A percentile compares a stretch with the other conserved stretches of the same genome.
These are phyloP conservation scores for Mycena epipterygia DNA, from an alignment of 768 basidiomycete genomes.

Conservation along the genomic window DNA sequence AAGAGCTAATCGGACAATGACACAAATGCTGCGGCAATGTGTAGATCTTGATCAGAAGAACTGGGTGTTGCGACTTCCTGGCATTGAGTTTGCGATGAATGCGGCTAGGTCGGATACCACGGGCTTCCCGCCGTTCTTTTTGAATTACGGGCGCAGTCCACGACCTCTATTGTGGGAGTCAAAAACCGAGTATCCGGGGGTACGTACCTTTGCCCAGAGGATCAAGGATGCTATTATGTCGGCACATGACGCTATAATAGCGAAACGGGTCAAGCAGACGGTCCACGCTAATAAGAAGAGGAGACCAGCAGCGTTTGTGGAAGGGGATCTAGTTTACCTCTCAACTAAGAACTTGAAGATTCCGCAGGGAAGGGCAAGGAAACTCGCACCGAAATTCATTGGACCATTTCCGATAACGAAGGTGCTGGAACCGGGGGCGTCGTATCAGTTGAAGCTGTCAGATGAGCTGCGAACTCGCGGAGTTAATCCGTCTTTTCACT, in stretches of 20 bases:
- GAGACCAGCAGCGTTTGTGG: constrained; percentile 29
- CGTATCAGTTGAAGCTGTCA: constrained; percentile 41
- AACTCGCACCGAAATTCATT: constrained; percentile 49
- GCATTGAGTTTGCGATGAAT: constrained; percentile 40
- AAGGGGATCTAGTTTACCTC: constrained; percentile 46
- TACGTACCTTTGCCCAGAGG: constrained; percentile 5
- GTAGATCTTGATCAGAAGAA: constrained; percentile 38
- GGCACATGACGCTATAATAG: constrained; percentile 45
- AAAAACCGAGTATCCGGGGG: constrained; percentile 20
- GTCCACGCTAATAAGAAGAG: constrained; percentile 39
- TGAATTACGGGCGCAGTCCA: constrained; percentile 39
- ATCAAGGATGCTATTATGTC: constrained; percentile 37
- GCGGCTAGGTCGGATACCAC: no score
- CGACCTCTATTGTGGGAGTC: constrained; percentile 37
- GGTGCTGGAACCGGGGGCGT: constrained; percentile 26
- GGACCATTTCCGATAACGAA: constrained; percentile 38
- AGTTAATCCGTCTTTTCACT: constrained; percentile 47
- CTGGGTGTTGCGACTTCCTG: constrained; percentile 40
- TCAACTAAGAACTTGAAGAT: constrained; percentile 37
- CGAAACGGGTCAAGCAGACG: constrained; percentile 43
- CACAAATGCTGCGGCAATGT: constrained; percentile 37
- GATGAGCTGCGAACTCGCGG: constrained; percentile 18
- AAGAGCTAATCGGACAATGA: constrained; percentile 40
- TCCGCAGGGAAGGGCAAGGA: constrained; percentile 42
- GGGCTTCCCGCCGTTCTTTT: constrained; percentile 43